Percentiles rank a stretch among this genome's conserved stretches.
phyloP scores from a whole-genome alignment of 2,329 filamentous ascomycete species.

The Microsporum canis region DNA sequence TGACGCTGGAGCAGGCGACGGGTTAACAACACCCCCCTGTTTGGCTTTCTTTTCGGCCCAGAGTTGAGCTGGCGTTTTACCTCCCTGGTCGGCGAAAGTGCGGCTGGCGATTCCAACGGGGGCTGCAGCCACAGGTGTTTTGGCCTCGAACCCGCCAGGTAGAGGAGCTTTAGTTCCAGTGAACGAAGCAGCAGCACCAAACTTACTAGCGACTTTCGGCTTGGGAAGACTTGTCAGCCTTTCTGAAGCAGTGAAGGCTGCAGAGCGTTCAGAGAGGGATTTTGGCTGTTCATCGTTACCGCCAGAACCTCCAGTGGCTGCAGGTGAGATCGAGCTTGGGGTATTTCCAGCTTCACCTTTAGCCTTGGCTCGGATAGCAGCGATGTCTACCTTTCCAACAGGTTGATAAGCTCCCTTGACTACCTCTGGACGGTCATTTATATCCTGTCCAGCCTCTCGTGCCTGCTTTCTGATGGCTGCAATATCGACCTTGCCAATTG shows the following conservation, averaged over 20 bases:
- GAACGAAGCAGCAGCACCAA: constrained; percentile 60
- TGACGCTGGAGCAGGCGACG: constrained; percentile 40
- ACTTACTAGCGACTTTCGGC: constrained; percentile 87
- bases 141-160: constrained; percentile 56
- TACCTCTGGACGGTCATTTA: constrained; percentile 68
- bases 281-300: constrained; percentile 42
- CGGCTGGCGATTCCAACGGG: constrained; percentile 72
- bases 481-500: constrained; percentile 95
- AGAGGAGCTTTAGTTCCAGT: constrained; percentile 80
- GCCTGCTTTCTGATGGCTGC: constrained; percentile 70
- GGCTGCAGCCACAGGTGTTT: constrained; percentile 44
- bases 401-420: constrained; percentile 94
- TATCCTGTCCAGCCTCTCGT: constrained; percentile 42
- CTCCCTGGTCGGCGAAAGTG: constrained; percentile 87
- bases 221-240: constrained; percentile 81
- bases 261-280: constrained; percentile 62
- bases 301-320: constrained; percentile 35
- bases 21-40: constrained; percentile 52
- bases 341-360: constrained; percentile 39
- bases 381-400: constrained; percentile 92
- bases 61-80: constrained; percentile 90
- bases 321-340: constrained; percentile 31
- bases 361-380: constrained; percentile 74
- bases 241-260: constrained; percentile 62
- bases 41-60: constrained; percentile 97